These are phyloP conservation scores for Cucurbita argyrosperma DNA, from an alignment of 306 rosid genomes.

Conservation along the genomic window DNA sequence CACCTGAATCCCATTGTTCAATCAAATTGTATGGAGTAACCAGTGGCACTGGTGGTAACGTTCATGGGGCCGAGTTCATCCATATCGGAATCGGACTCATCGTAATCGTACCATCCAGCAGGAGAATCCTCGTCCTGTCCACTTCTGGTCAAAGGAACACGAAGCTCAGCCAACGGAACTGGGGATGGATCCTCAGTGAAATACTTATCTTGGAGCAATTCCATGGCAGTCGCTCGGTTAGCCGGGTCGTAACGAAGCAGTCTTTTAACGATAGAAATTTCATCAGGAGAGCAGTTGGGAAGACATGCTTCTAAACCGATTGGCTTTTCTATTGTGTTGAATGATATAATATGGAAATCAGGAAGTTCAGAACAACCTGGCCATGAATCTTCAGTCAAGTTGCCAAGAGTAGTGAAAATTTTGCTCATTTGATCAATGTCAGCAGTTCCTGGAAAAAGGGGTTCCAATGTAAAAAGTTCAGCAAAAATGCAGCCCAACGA, in stretches of 20 bases:
- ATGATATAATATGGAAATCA: slow-evolving; percentile 47
- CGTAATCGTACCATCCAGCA: slow-evolving; percentile 26
- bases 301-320: slow-evolving; percentile 44
- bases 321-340: slow-evolving; percentile 48
- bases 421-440: slow-evolving; percentile 81
- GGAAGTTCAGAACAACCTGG: slow-evolving; percentile 55
- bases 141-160: slow-evolving; percentile 33
- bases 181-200: slow-evolving; percentile 65
- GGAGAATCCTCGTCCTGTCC: slow-evolving; percentile 30
- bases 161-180: slow-evolving; percentile 37
- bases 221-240: slow-evolving; percentile 53
- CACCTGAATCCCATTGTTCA: slow-evolving; percentile 29
- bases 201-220: slow-evolving; percentile 53
- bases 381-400: slow-evolving; percentile 63
- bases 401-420: slow-evolving; percentile 53
- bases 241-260: slow-evolving; percentile 64
- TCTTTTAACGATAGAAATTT: slow-evolving; percentile 35
- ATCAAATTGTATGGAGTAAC: slow-evolving; percentile 55
- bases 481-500: slow-evolving; percentile 82
- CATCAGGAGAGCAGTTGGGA: slow-evolving; percentile 25
- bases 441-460: slow-evolving; percentile 66
- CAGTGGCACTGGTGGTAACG: slow-evolving; percentile 34
- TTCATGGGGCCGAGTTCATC: slow-evolving; percentile 46
- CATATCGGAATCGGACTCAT: slow-evolving; percentile 66
- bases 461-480: slow-evolving; percentile 44